Conservation (phyloP, 83 land plant species). For the Diphasiastrum complanatum region DNA sequence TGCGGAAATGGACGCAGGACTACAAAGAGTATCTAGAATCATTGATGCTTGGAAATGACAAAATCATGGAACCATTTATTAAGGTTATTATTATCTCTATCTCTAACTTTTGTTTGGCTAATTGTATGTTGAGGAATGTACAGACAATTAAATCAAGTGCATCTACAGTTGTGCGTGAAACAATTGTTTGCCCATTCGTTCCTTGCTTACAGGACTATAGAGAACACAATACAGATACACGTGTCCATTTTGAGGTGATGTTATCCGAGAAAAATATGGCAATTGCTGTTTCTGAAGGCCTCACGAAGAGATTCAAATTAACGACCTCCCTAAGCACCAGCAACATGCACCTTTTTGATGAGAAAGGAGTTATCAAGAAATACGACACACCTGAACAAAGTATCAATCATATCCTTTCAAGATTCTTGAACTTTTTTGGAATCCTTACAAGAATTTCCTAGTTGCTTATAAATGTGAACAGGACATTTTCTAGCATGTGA, state of each 20-base stretch:
- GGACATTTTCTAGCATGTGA: no score
- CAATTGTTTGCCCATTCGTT: not conserved
- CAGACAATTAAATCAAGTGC: not conserved
- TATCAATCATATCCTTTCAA: slow-evolving; percentile 24
- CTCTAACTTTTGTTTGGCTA: not conserved
- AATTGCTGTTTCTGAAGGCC: slow-evolving; percentile 61
- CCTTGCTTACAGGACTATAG: slow-evolving; percentile 47
- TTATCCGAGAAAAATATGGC: slow-evolving; percentile 70
- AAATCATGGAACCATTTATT: slow-evolving; percentile 79
- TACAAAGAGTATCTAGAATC: slow-evolving; percentile 79
- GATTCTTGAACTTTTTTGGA: not conserved
- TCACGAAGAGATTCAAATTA: slow-evolving; percentile 80
- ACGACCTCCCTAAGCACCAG: slow-evolving; percentile 85
- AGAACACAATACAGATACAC: slow-evolving; percentile 49
- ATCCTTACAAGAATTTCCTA: no score
- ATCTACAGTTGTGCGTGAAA: not conserved
- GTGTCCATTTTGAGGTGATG: slow-evolving; percentile 62
- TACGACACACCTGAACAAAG: slow-evolving; percentile 94
- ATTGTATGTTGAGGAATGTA: not conserved
- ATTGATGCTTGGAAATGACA: slow-evolving; percentile 45
- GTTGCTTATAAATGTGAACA: no score
- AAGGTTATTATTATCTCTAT: slow-evolving; percentile 33
- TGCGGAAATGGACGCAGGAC: slow-evolving; percentile 90
- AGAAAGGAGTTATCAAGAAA: slow-evolving; percentile 69
- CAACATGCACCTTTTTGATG: slow-evolving; percentile 95